Evolutionary conservation across 306 rosid species (phyloP).

Genomic region (Fagus sylvatica): DNA sequence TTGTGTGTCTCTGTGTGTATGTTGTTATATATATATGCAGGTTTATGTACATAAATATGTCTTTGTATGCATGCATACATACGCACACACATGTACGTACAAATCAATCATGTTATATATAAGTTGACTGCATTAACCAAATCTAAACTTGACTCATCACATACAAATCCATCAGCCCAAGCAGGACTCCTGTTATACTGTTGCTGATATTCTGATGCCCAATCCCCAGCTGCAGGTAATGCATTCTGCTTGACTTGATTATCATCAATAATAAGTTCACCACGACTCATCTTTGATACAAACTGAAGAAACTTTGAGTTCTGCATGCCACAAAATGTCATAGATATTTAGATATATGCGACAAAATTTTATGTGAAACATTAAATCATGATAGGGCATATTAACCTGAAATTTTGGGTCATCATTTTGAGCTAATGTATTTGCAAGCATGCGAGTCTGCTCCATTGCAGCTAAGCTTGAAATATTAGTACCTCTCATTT

Average conservation of each 20-base stretch:
- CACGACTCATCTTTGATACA: conserved; percentile 97
- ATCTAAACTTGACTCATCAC: conserved; percentile 41
- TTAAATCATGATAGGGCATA: conserved; percentile 19
- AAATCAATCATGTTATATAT: background rate
- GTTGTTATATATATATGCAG: background rate
- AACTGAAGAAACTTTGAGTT: conserved; percentile 95
- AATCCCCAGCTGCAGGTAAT: conserved; percentile 66
- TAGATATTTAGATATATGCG: background rate
- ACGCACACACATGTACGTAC: background rate
- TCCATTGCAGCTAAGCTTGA: conserved; percentile 80
- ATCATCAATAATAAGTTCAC: conserved; percentile 86
- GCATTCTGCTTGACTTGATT: conserved; percentile 80
- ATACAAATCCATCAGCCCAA: conserved; percentile 88
- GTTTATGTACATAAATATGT: background rate
- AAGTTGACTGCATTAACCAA: conserved; percentile 3
- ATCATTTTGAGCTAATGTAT: conserved; percentile 78
- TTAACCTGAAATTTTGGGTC: conserved; percentile 98
- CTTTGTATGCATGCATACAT: background rate
- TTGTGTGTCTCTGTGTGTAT: background rate
- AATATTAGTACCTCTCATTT: conserved; percentile 63
- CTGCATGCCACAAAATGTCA: conserved; percentile 43
- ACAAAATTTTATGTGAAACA: conserved; percentile 9
- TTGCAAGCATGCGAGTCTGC: conserved; percentile 96
- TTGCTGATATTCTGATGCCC: conserved; percentile 85
- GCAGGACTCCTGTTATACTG: conserved; percentile 53